phyloP scores from a whole-genome alignment of 495 filamentous ascomycete genomes.

The Penicillium pancosmium region DNA sequence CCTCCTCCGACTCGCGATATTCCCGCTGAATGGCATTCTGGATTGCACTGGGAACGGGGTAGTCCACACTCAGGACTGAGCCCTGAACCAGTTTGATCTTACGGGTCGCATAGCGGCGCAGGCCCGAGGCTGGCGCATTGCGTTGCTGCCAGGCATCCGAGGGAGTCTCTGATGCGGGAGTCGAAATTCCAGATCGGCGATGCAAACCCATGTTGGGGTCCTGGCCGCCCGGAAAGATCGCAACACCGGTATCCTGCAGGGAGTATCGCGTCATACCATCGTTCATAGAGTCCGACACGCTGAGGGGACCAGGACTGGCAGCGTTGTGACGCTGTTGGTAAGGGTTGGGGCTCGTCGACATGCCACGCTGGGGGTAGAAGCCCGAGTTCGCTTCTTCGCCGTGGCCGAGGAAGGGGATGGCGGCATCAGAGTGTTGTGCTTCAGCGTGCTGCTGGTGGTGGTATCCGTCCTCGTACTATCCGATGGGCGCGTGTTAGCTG shows the following conservation, averaged over 20 bases:
- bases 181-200: constrained; percentile 23
- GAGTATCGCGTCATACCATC: constrained; percentile 43
- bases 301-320: constrained; percentile 29
- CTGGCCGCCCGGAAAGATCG: constrained; percentile 47
- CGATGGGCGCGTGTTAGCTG: constrained; percentile 10
- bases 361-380: constrained; percentile 3
- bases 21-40: constrained; percentile 94
- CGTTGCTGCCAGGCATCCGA: constrained; percentile 82
- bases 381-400: constrained; percentile 6
- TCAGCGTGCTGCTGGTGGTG: neutral
- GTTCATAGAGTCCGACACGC: constrained; percentile 62
- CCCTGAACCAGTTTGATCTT: constrained; percentile 97
- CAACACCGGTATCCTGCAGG: constrained; percentile 37
- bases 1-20: constrained; percentile 84
- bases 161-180: constrained; percentile 41
- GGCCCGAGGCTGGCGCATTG: constrained; percentile 65
- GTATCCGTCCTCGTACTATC: constrained; percentile 18
- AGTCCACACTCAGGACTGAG: constrained; percentile 93
- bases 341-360: constrained; percentile 3
- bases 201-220: constrained; percentile 53
- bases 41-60: constrained; percentile 95
- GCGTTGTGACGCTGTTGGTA: constrained; percentile 3
- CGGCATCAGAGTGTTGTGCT: constrained; percentile 3
- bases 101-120: constrained; percentile 88
- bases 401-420: constrained; percentile 16